Base-by-base conservation (phyloP, 164 flowering plant genomes). In the Magnolia officinalis region DNA sequence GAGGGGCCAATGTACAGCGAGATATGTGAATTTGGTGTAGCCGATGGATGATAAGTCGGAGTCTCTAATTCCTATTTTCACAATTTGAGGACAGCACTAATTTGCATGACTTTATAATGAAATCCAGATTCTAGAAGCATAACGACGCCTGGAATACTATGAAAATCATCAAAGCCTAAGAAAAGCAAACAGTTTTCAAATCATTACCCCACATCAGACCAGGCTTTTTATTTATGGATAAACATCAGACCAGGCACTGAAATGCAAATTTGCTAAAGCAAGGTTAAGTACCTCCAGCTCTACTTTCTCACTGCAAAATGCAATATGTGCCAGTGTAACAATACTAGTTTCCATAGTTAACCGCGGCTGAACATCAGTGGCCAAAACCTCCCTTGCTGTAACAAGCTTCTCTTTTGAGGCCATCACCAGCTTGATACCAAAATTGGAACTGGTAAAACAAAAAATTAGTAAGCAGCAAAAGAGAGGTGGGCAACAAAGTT, bases 281-380 rank as follows among this genome's bases (percentile, higher is more conserved):
- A 20, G 65, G 20, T 63, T n/a, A 63, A 55, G 50, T 87, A 94
- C 98, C 97, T 94, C 86, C 70, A 88, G 65, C 81, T 94, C 98
- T 67, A 89, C 82, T 79, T 81, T 85, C 80, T 94, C 98, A 80
- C 98, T 91, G 69, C 82, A 82, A 74, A 86, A 80, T 20, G 94
- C 98, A 84, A 94, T 82, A 84, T 96, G 95, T 80, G 86, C 87
- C 9, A 96, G 91, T 71, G 97, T 90, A 76, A 92, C 72, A 51
- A 92, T 80, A 76, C 87, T 71, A 37, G 98, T 94, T 84, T 96
- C 99, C 90, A 92, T 73, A n/a, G 18, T 75, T 13, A 84, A 87
- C 72, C 81, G 80, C 78, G 95, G 82, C 82, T 88, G 91, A 63
- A 86, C 83, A 83, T 91, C 93, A 85, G 84, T 86, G 76, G 88